Evolutionary conservation across 495 filamentous ascomycete genomes (phyloP).

Genomic region (Tuber microsphaerosporum): DNA sequence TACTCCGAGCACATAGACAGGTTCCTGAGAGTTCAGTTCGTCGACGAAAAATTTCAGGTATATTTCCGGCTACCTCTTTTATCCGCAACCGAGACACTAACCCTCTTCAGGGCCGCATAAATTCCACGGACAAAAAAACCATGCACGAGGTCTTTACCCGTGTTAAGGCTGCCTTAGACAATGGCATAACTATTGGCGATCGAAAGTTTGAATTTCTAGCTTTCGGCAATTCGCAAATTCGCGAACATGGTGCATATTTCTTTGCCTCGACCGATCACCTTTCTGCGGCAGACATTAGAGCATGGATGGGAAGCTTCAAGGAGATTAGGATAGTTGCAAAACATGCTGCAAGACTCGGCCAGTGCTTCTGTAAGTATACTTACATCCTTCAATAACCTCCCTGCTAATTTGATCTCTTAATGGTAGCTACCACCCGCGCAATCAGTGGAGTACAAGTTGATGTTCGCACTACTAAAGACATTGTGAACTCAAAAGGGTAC

Average conservation of each 20-base stretch:
- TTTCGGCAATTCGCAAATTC: conserved; percentile 90
- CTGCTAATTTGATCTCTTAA: conserved; percentile 15
- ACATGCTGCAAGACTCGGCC: conserved; percentile 77
- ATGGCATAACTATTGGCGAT: conserved; percentile 75
- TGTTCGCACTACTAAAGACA: conserved; percentile 45
- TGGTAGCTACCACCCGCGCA: conserved; percentile 63
- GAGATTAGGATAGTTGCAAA: conserved; percentile 75
- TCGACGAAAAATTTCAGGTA: conserved; percentile 58
- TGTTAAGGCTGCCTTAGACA: conserved; percentile 60
- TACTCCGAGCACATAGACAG: conserved; percentile 62
- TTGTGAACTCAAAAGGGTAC: conserved; percentile 54
- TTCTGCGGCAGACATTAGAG: conserved; percentile 66
- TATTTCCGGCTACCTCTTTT: background rate
- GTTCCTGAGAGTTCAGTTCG: conserved; percentile 88
- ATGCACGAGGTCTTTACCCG: conserved; percentile 70
- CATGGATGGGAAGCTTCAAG: conserved; percentile 81
- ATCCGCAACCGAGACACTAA: conserved; percentile 24
- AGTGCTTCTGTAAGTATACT: conserved; percentile 63
- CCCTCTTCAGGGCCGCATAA: conserved; percentile 50
- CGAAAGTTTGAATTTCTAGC: conserved; percentile 85
- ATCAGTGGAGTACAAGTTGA: conserved; percentile 49
- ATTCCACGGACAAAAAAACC: conserved; percentile 49
- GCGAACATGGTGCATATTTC: conserved; percentile 89
- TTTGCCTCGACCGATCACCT: conserved; percentile 58
- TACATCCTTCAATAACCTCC: background rate